phyloP scores from a whole-genome alignment of 257 asterid genomes.

The Fraxinus americana region DNA sequence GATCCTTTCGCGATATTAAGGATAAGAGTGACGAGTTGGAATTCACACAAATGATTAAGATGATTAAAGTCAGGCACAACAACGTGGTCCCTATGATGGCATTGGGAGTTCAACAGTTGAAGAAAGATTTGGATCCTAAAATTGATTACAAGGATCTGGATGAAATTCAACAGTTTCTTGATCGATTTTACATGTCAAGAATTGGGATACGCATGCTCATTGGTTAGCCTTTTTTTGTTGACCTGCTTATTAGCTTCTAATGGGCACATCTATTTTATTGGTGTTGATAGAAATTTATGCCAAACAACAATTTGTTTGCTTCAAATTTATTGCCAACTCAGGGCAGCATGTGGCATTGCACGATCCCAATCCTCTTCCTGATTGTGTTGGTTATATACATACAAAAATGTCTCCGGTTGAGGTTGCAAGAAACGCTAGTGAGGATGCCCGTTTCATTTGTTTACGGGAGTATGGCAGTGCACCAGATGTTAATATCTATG shows the following conservation, averaged over 20 bases:
- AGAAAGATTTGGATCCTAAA: conserved; percentile 62
- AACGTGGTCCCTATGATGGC: conserved; percentile 98
- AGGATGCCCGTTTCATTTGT: conserved; percentile 88
- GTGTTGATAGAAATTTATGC: conserved; percentile 13
- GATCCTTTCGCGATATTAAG: conserved; percentile 71
- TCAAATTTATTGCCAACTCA: conserved; percentile 39
- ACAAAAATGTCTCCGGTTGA: conserved; percentile 90
- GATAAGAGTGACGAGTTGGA: conserved; percentile 68
- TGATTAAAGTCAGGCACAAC: conserved; percentile 94
- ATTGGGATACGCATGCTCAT: conserved; percentile 97
- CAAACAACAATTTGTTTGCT: conserved; percentile 20
- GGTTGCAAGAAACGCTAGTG: conserved; percentile 76
- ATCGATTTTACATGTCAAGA: conserved; percentile 91
- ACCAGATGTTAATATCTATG: conserved; percentile 80
- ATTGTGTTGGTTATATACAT: conserved; percentile 85
- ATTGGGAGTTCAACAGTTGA: conserved; percentile 91
- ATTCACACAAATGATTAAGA: conserved; percentile 79
- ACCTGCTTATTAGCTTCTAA: conserved; percentile 4
- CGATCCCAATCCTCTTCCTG: conserved; percentile 82
- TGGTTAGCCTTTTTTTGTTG: conserved; percentile 47
- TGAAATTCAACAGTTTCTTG: conserved; percentile 83
- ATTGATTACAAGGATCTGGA: conserved; percentile 59
- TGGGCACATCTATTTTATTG: conserved; percentile 8
- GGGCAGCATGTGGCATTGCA: conserved; percentile 98
- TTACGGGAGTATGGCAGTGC: conserved; percentile 84